phyloP scores from a whole-genome alignment of 129 eudicot species.

The Arctium minus region DNA sequence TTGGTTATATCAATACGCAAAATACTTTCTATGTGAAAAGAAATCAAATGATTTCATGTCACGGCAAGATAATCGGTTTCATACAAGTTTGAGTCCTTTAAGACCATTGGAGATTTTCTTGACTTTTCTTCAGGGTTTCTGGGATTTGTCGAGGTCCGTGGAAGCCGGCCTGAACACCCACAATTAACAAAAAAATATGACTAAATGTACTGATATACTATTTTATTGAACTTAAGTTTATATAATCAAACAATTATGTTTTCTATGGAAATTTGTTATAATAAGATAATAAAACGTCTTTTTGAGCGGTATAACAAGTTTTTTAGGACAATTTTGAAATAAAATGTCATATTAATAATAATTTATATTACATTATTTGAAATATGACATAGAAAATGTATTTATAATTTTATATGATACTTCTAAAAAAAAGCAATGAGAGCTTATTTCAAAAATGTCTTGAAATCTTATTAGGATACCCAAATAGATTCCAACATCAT shows the following conservation, averaged over 20 bases:
- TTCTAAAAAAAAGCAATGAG: background rate
- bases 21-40: background rate
- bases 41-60: background rate
- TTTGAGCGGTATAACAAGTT: background rate
- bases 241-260: too few relatives aligned
- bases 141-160: too few relatives aligned
- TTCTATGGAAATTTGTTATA: background rate
- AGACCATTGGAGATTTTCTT: background rate
- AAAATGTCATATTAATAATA: too few relatives aligned
- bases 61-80: background rate
- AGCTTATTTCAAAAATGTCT: too few relatives aligned
- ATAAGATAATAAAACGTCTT: background rate
- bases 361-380: background rate
- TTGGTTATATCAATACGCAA: background rate
- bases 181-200: background rate
- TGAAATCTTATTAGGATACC: too few relatives aligned
- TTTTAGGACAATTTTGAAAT: background rate
- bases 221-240: too few relatives aligned
- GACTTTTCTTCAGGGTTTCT: too few relatives aligned
- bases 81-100: too few relatives aligned
- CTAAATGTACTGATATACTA: too few relatives aligned
- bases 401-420: too few relatives aligned
- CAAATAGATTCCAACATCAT: too few relatives aligned
- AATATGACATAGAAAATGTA: background rate
- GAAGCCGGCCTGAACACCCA: too few relatives aligned